These are phyloP conservation scores for Phytophthora ramorum DNA, from an alignment of 352 stramenopile species.

Conservation along the genomic window DNA sequence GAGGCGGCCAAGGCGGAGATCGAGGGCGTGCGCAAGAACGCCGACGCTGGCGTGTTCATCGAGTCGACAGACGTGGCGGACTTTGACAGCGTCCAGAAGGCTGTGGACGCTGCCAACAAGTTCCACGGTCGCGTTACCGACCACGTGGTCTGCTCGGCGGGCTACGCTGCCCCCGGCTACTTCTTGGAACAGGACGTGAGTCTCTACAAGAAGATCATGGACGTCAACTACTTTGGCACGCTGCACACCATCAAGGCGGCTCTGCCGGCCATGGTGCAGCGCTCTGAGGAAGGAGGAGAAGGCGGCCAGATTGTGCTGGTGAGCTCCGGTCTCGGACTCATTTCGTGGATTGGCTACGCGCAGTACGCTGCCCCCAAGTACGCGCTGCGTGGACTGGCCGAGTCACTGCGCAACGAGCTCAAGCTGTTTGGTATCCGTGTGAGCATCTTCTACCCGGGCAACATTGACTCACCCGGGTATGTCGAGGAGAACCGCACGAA, in stretches of 20 bases:
- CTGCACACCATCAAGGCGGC: constrained; percentile 82
- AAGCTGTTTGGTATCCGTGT: constrained; percentile 73
- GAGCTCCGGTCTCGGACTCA: constrained; percentile 69
- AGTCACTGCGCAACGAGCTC: constrained; percentile 83
- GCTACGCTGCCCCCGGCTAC: constrained; percentile 66
- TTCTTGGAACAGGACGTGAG: constrained; percentile 79
- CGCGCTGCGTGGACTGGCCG: constrained; percentile 77
- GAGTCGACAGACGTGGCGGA: constrained; percentile 80
- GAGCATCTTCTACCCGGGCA: constrained; percentile 83
- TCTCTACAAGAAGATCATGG: constrained; percentile 82
- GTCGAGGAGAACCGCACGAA: constrained; percentile 82
- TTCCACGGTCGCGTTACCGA: constrained; percentile 74
- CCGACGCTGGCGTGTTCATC: constrained; percentile 58
- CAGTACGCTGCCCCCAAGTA: constrained; percentile 88
- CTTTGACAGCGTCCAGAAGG: constrained; percentile 61
- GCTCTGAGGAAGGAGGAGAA: constrained; percentile 65
- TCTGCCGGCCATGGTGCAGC: constrained; percentile 78
- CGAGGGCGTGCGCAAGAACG: constrained; percentile 45
- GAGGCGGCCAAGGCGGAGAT: constrained; percentile 72
- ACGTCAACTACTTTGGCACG: constrained; percentile 90
- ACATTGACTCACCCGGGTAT: constrained; percentile 85
- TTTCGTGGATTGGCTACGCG: constrained; percentile 85
- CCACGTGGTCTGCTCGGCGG: constrained; percentile 77
- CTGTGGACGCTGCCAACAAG: constrained; percentile 69
- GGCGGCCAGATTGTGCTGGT: constrained; percentile 77